phyloP scores from a whole-genome alignment of 1,139 yeast species.

The Yamadazyma dushanensis region DNA sequence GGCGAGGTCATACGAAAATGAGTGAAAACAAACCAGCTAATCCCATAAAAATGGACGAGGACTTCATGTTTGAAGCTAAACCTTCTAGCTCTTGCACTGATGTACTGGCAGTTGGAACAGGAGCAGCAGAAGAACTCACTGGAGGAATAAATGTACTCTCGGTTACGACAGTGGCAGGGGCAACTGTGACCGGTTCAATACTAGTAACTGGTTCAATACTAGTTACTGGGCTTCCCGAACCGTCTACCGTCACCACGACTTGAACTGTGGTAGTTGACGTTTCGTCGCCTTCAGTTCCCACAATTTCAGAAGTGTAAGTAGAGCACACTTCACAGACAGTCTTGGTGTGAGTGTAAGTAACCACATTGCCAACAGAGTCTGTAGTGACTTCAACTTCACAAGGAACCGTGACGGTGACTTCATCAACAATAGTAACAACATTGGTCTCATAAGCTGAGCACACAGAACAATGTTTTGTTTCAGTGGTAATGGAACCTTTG shows the following conservation, averaged over 20 bases:
- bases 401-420: slow-evolving; percentile 10
- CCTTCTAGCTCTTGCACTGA: slow-evolving; percentile 5
- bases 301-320: slow-evolving; percentile 3
- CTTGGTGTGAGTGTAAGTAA: slow-evolving; percentile 12
- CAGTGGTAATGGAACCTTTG: slow-evolving; percentile 1
- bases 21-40: slow-evolving; percentile 4
- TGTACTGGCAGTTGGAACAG: slow-evolving; percentile 3
- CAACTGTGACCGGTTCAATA: slow-evolving; percentile 3
- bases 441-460: slow-evolving; percentile 9
- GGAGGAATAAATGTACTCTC: no score
- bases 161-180: not conserved
- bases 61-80: slow-evolving; percentile 2
- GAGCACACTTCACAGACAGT: slow-evolving; percentile 14
- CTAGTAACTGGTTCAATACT: slow-evolving; percentile 4
- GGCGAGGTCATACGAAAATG: slow-evolving; percentile 5
- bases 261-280: slow-evolving; percentile 2
- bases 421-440: slow-evolving; percentile 8
- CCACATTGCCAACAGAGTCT: slow-evolving; percentile 3
- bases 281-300: slow-evolving; percentile 3
- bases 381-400: slow-evolving; percentile 12
- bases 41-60: slow-evolving; percentile 4
- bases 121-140: not conserved
- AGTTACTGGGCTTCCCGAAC: slow-evolving; percentile 9
- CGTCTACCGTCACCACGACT: slow-evolving; percentile 7
- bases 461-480: slow-evolving; percentile 5